These are phyloP conservation scores for Hyaloscypha variabilis DNA, from an alignment of 495 filamentous ascomycete species.

Conservation along the genomic window DNA sequence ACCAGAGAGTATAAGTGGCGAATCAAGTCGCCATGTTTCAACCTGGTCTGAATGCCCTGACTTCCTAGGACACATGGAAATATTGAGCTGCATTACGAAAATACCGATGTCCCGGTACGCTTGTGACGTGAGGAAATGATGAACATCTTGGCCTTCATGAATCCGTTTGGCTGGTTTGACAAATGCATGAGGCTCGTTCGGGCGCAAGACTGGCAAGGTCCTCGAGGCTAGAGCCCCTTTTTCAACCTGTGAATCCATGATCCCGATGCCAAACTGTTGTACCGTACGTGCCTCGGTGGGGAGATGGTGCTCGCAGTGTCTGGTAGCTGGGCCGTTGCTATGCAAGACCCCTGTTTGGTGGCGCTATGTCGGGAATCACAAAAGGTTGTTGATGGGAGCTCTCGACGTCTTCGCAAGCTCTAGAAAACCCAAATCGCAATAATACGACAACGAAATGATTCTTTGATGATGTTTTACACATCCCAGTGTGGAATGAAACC, in stretches of 20 bases:
- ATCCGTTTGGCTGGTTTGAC: constrained; percentile 66
- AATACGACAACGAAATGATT: not conserved
- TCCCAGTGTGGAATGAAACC: not conserved
- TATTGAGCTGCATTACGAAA: constrained; percentile 89
- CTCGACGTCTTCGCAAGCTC: not conserved
- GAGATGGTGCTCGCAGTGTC: not conserved
- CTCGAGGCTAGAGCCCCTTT: not conserved
- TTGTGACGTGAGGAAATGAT: constrained; percentile 71
- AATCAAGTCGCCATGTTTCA: constrained; percentile 55
- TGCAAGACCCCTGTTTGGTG: not conserved
- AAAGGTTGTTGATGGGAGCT: not conserved
- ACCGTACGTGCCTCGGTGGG: not conserved
- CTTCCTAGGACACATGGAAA: constrained; percentile 74
- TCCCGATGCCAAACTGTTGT: not conserved
- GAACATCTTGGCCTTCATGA: constrained; percentile 77
- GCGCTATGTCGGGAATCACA: not conserved
- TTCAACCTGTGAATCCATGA: constrained; percentile 4
- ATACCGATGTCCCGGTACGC: constrained; percentile 85
- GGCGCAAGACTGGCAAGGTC: constrained; percentile 21
- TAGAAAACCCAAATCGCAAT: not conserved
- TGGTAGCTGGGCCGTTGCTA: constrained; percentile 5
- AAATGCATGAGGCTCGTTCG: constrained; percentile 26
- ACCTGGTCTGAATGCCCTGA: constrained; percentile 31
- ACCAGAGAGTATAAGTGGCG: constrained; percentile 43
- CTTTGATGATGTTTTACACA: not conserved